Conservation (phyloP, 768 basidiomycete species). For the Suillus tomentosus region DNA sequence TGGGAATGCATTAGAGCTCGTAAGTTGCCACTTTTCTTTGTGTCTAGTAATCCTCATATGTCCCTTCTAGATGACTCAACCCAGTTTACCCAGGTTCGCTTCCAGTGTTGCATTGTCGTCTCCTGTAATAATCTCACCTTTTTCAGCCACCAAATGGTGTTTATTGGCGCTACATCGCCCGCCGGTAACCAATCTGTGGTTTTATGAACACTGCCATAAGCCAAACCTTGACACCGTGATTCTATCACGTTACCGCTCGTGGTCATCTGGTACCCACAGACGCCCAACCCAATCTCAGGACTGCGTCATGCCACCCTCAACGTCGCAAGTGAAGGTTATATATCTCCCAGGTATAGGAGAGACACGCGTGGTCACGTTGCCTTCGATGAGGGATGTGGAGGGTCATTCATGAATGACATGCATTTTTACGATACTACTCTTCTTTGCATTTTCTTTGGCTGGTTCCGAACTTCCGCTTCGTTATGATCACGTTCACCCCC, state of each 20-base stretch:
- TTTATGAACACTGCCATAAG: constrained; percentile 1
- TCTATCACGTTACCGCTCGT: neutral
- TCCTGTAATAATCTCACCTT: constrained; percentile 4
- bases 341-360: constrained; percentile 3
- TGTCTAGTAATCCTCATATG: constrained; percentile 11
- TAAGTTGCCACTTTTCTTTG: constrained; percentile 37
- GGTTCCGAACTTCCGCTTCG: constrained; percentile 1
- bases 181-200: constrained; percentile 32
- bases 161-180: constrained; percentile 53
- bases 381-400: constrained; percentile 6
- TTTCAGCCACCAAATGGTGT: constrained; percentile 42
- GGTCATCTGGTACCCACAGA: neutral
- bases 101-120: constrained; percentile 7
- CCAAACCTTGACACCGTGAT: constrained; percentile 5
- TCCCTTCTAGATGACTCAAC: constrained; percentile 56
- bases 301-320: constrained; percentile 7
- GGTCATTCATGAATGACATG: constrained; percentile 6
- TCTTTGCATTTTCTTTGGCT: constrained; percentile 10
- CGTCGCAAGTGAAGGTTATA: constrained; percentile 3
- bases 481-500: neutral
- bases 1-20: constrained; percentile 76
- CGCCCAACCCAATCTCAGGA: neutral
- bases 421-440: constrained; percentile 8
- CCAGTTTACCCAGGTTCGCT: constrained; percentile 42
- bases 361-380: neutral